Conservation (phyloP, 2,329 filamentous ascomycete species). For the Aspergillus ochraceus region DNA sequence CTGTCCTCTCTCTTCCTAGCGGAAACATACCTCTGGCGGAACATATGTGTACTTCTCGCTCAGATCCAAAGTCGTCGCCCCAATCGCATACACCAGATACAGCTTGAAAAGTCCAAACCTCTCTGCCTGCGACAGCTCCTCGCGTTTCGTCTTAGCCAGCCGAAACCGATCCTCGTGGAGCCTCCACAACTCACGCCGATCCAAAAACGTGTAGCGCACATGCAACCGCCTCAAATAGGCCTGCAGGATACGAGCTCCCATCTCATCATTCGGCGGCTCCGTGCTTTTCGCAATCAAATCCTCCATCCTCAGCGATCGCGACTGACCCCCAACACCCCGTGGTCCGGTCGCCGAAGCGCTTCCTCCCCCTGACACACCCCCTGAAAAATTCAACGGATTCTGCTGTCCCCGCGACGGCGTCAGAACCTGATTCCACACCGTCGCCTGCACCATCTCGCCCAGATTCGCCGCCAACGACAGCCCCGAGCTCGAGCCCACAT, state of each 20-base stretch:
- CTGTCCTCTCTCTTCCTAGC: background rate
- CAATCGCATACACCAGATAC: constrained; percentile 55
- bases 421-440: constrained; percentile 55
- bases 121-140: constrained; percentile 34
- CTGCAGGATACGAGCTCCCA: constrained; percentile 46
- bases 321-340: constrained; percentile 20
- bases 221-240: constrained; percentile 50
- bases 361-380: background rate
- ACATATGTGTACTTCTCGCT: constrained; percentile 49
- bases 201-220: constrained; percentile 52
- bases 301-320: constrained; percentile 37
- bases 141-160: constrained; percentile 36
- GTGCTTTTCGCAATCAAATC: constrained; percentile 45
- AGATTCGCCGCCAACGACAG: constrained; percentile 52
- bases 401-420: constrained; percentile 24
- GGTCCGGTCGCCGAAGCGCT: constrained; percentile 14
- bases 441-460: constrained; percentile 56
- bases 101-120: constrained; percentile 53
- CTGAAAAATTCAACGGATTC: constrained; percentile 14
- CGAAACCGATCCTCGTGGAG: constrained; percentile 45
- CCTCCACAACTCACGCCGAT: constrained; percentile 47
- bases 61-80: constrained; percentile 50
- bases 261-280: constrained; percentile 49
- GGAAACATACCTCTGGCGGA: constrained; percentile 41
- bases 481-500: constrained; percentile 52